A percentile compares a stretch with the other conserved stretches of the same genome.
Evolutionary conservation across 2,329 filamentous ascomycete genomes (phyloP).

Genomic region (Diaporthe batatas): DNA sequence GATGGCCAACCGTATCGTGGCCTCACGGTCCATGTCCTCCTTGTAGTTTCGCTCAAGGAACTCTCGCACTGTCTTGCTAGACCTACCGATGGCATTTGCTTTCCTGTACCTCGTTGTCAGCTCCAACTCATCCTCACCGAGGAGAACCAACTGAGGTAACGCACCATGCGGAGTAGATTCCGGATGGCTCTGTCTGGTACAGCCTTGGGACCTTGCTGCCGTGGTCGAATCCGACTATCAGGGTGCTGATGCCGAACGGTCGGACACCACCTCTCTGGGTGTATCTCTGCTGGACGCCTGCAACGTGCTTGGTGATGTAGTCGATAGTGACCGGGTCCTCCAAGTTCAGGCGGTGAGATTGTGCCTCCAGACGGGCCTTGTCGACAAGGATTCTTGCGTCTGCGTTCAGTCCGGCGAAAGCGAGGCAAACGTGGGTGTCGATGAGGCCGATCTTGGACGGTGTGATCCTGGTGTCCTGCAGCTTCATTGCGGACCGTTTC

Average conservation of each 20-base stretch:
- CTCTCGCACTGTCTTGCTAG: conserved; percentile 98
- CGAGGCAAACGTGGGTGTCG: conserved; percentile 95
- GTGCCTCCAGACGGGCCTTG: conserved; percentile 96
- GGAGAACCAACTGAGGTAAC: conserved; percentile 49
- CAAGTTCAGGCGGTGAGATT: conserved; percentile 96
- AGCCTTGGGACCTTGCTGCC: conserved; percentile 89
- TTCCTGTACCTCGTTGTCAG: conserved; percentile 74
- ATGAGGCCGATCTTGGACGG: conserved; percentile 98
- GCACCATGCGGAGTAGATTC: conserved; percentile 98
- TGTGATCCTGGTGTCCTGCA: conserved; percentile 98
- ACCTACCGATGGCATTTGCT: conserved; percentile 97
- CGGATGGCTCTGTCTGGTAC: conserved; percentile 99
- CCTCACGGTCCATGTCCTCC: conserved; percentile 95
- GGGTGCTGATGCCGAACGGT: conserved; percentile 98
- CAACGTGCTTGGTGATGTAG: conserved; percentile 99
- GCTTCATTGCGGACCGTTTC: conserved; percentile 99
- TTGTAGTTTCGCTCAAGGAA: conserved; percentile 99
- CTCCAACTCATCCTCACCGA: conserved; percentile 3
- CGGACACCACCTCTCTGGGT: conserved; percentile 98
- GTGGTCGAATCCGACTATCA: conserved; percentile 98
- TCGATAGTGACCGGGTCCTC: conserved; percentile 98
- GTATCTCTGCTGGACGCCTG: conserved; percentile 97
- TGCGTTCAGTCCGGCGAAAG: conserved; percentile 96
- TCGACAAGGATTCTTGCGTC: conserved; percentile 98
- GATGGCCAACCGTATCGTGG: conserved; percentile 96